These are phyloP conservation scores for Phialophora verrucosa DNA, from an alignment of 2,329 filamentous ascomycete genomes.

Conservation along the genomic window DNA sequence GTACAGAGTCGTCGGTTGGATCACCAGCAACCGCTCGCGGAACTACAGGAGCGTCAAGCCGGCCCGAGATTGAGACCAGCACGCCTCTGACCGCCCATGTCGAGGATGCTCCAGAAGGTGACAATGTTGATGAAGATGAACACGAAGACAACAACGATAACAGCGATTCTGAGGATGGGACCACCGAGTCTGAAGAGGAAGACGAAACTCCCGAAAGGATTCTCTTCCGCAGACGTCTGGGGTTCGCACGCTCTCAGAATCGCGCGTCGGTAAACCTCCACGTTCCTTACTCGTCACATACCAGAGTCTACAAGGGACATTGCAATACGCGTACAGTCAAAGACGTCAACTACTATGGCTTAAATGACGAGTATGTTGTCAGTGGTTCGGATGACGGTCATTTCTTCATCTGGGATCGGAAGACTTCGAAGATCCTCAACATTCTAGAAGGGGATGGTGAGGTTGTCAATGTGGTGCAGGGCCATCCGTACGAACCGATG, in stretches of 20 bases:
- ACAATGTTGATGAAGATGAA: conserved; percentile 37
- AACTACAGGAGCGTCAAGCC: conserved; percentile 17
- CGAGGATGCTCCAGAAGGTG: conserved; percentile 36
- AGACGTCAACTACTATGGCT: conserved; percentile 71
- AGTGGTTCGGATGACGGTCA: conserved; percentile 70
- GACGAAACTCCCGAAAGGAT: conserved; percentile 41
- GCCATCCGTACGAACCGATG: conserved; percentile 70
- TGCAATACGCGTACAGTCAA: conserved; percentile 72
- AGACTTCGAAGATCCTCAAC: conserved; percentile 65
- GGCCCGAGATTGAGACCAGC: conserved; percentile 24
- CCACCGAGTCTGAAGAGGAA: conserved; percentile 31
- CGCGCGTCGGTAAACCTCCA: conserved; percentile 60
- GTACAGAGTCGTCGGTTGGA: conserved; percentile 11
- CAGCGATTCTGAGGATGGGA: conserved; percentile 27
- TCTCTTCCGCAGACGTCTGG: conserved; percentile 54
- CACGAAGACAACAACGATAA: conserved; percentile 32
- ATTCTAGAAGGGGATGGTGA: conserved; percentile 71
- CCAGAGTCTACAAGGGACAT: conserved; percentile 65
- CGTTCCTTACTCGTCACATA: conserved; percentile 63
- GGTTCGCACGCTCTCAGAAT: conserved; percentile 54
- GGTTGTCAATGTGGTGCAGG: conserved; percentile 72
- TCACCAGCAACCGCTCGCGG: conserved; percentile 14
- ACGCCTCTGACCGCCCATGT: conserved; percentile 30
- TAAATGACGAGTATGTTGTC: conserved; percentile 71
- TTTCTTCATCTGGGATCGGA: conserved; percentile 72